Percentiles rank a stretch among this genome's conserved stretches.
These are phyloP conservation scores for Cladochytrium tenue DNA, from an alignment of 371 early-diverging fungal species.

Conservation along the genomic window DNA sequence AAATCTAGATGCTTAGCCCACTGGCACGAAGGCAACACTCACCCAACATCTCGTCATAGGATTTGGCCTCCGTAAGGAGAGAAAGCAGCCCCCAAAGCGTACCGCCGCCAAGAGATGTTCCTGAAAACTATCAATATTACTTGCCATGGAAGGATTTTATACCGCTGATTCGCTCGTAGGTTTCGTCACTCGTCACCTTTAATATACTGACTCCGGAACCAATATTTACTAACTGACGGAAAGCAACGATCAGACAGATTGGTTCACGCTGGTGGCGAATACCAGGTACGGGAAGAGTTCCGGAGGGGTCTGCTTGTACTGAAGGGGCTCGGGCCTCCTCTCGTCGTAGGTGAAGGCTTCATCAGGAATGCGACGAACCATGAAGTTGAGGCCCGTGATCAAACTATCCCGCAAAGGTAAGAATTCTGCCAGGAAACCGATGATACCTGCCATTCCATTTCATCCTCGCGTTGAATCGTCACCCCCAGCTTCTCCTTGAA, in stretches of 20 bases:
- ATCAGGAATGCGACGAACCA: conserved; percentile 87
- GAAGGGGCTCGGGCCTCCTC: conserved; percentile 69
- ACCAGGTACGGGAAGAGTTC: conserved; percentile 83
- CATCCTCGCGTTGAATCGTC: conserved; percentile 75
- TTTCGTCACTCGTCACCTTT: conserved; percentile 78
- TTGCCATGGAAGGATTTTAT: background rate
- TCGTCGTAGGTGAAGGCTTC: conserved; percentile 92
- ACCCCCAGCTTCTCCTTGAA: conserved; percentile 71
- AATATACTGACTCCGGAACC: conserved; percentile 89
- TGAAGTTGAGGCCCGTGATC: conserved; percentile 85
- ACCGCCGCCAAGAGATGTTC: conserved; percentile 93
- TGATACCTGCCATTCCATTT: conserved; percentile 70
- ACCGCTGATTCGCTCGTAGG: conserved; percentile 86
- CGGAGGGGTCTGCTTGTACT: conserved; percentile 73
- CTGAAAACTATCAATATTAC: background rate
- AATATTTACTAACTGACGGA: conserved; percentile 75
- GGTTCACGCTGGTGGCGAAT: conserved; percentile 8
- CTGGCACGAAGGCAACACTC: background rate
- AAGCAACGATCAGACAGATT: background rate
- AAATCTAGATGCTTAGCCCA: too few relatives aligned
- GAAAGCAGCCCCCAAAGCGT: conserved; percentile 95
- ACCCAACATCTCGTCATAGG: conserved; percentile 95
- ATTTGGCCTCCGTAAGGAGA: conserved; percentile 70
- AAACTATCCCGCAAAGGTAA: conserved; percentile 27
- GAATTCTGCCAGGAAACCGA: background rate